Base-by-base conservation (phyloP, 23 red algal genomes). In the Gracilaria gracilis region DNA sequence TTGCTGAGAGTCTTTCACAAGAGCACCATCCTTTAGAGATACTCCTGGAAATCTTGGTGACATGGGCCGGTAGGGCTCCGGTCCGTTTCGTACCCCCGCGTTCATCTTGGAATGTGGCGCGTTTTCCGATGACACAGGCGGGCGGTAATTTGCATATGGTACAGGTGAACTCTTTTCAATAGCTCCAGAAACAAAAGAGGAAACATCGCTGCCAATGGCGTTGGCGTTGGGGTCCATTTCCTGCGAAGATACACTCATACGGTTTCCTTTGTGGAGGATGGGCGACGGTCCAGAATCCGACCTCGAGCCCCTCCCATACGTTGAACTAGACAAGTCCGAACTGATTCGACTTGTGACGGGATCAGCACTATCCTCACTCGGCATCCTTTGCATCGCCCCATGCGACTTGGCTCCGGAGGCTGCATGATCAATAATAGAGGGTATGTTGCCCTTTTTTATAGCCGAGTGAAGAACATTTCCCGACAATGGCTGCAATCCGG, bases 261-360 rank as follows among this genome's bases (percentile, higher is more conserved):
- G 33, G 27, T 69, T 37, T 2, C 9, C 29, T 32, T 69, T 64
- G 47, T 25, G 34, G 33, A 61, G 53, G 19, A 51, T 23, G 12
- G 72, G 72, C 1, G 72, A 77, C 11, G 35, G 72, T 29, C 40
- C 53, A 38, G 79, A 82, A 82, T 82, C 58, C 23, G 58, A 82
- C 28, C 36, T 61, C 15, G 79, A 82, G 23, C 27, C n/a, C 31
- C 31, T 65, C 23, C 54, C 53, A 35, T 82, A 62, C 4, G 79
- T 82, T 46, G 54, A 65, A 64, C 87, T 81, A 48, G 87, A 90
- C 39, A 90, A 64, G 40, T 90, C 87, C 36, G 87, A 90, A 46
- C 87, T 90, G 37, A 90, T 81, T 66, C 87, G 71, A 35, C 87
- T 90, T 11, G 87, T 81, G 36, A 81, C 76, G 0, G 74, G 87